Evolutionary conservation across 306 rosid species (phyloP).

Genomic region (Crataegus laevigata): DNA sequence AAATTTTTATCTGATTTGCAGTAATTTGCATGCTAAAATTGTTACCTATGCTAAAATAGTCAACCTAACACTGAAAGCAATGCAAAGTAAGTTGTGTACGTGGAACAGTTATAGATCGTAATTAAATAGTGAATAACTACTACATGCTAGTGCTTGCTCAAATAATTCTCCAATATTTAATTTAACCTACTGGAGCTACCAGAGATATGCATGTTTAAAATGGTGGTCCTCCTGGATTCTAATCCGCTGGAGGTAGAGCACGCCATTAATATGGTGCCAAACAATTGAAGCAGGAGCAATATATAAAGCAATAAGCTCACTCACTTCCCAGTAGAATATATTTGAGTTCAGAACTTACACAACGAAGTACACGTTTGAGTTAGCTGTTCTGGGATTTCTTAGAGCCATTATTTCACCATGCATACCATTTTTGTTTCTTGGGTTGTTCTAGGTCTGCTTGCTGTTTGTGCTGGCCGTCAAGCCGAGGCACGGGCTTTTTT

Average conservation of each 20-base stretch:
- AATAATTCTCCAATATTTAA: neutral
- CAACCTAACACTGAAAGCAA: neutral
- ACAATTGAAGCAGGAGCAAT: neutral
- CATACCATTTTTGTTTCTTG: constrained; percentile 13
- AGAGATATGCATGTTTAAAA: neutral
- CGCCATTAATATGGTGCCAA: constrained; percentile 13
- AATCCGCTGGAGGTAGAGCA: neutral
- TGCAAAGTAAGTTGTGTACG: neutral
- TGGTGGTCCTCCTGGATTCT: neutral
- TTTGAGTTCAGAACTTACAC: neutral
- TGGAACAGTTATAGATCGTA: neutral
- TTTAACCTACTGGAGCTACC: neutral
- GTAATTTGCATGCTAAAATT: neutral
- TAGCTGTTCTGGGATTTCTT: neutral
- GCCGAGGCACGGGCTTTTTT: constrained; percentile 67
- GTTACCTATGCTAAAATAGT: neutral
- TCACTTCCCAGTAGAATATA: constrained; percentile 1
- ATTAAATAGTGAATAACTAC: neutral
- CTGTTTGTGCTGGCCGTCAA: constrained; percentile 11
- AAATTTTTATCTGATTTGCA: neutral
- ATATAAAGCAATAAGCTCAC: constrained; percentile 10
- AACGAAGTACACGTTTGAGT: neutral
- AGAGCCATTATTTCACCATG: constrained; percentile 25
- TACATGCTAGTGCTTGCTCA: neutral
- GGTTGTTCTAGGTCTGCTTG: constrained; percentile 10